Base-by-base conservation (phyloP, 2,329 filamentous ascomycete genomes). In the Pezicula rhizophila region DNA sequence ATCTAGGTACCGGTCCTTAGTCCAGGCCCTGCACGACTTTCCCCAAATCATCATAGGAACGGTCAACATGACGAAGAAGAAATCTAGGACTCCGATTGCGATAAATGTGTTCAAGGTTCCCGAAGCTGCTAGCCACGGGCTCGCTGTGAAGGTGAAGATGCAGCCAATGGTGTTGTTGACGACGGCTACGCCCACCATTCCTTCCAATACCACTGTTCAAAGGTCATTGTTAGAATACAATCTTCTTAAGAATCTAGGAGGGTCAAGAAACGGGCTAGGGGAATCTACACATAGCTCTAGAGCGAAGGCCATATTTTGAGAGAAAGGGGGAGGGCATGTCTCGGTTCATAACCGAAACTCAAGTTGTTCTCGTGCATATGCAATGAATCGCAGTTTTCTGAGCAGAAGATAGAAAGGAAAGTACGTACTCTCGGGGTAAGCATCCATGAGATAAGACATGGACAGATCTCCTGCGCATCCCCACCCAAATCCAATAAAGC, bases 401-500 rank as follows among this genome's bases (percentile, higher is more conserved):
- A 23, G 23, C 6, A 23, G 23, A 23, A 23, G 23, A 23, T 23
- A 23, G 23, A 23, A 23, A 23, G 5, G 23, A 7, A 23, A 23
- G 23, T 4, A 18, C 15, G 18, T 38, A 38, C 35, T 40, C 7
- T 78, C 76, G 1, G 76, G 75, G 50, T 79, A 79, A 3, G 72
- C 72, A 50, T 79, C 77, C 55, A 76, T 75, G 4, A 79, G 64
- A 51, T 79, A 79, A 0, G 76, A 73, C 67, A 77, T 71, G 47
- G 71, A 69, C 49, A 81, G 59, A 60, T 80, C 78, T 5, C 78
- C 78, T 2, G 76, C 76, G 45, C 77, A 80, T 7, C 78, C 78
- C 62, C 77, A 80, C 2, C 78, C 78, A 47, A 81, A 80, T 4
- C 78, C 78, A 25, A 79, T 79, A 54, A 80, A 73, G 3, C 74